phyloP scores from a whole-genome alignment of 2,329 filamentous ascomycete species.

The Colletotrichum echinochloae region DNA sequence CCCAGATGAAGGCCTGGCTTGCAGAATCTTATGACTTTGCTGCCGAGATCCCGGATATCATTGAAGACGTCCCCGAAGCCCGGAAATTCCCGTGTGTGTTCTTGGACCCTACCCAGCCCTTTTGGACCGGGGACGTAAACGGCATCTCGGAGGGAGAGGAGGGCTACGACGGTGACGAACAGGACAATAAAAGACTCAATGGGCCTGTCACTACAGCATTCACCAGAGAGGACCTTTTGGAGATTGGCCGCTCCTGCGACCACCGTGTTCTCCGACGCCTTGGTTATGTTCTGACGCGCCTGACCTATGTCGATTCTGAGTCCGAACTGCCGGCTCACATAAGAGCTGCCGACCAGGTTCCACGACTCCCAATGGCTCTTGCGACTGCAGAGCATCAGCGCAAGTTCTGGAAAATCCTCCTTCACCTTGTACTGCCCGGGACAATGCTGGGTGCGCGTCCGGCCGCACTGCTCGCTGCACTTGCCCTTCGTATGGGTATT shows the following conservation, averaged over 20 bases:
- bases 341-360: conserved; percentile 48
- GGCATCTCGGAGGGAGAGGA: neutral
- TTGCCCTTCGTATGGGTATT: conserved; percentile 62
- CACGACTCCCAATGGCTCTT: conserved; percentile 59
- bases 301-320: conserved; percentile 57
- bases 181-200: conserved; percentile 43
- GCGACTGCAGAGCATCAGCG: conserved; percentile 49
- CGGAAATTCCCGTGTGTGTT: conserved; percentile 61
- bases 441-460: conserved; percentile 59
- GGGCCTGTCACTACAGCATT: conserved; percentile 50
- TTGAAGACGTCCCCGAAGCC: conserved; percentile 52
- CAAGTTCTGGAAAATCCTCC: conserved; percentile 61
- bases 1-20: conserved; percentile 59
- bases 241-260: conserved; percentile 65
- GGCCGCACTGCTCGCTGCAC: conserved; percentile 59
- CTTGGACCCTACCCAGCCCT: conserved; percentile 60
- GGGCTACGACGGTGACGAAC: conserved; percentile 39
- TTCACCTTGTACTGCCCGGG: conserved; percentile 61
- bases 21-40: conserved; percentile 63
- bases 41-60: conserved; percentile 54
- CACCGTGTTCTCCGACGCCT: conserved; percentile 59
- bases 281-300: conserved; percentile 58
- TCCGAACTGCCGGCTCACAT: conserved; percentile 59
- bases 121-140: conserved; percentile 38
- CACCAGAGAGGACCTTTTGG: conserved; percentile 60